Percentiles rank a stretch among this genome's conserved stretches.
These are phyloP conservation scores for Cryphonectria parasitica DNA, from an alignment of 2,329 filamentous ascomycete species.

Conservation along the genomic window DNA sequence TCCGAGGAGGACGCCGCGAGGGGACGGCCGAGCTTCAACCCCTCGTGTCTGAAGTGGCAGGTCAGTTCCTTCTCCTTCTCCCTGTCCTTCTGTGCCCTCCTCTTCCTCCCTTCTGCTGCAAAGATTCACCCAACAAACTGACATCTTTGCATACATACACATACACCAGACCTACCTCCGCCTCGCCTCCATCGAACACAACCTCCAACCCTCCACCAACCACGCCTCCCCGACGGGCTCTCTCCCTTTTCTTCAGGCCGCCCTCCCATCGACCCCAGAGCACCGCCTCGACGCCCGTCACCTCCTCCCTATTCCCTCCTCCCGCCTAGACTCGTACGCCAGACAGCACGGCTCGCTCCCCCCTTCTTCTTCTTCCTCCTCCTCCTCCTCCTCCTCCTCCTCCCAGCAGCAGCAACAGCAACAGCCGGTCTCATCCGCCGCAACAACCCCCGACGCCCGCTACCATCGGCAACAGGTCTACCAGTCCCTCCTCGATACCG, in stretches of 20 bases:
- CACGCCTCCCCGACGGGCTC: slow-evolving; percentile 88
- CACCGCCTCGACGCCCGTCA: slow-evolving; percentile 43
- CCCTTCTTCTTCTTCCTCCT: slow-evolving; percentile 1
- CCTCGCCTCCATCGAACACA: slow-evolving; percentile 72
- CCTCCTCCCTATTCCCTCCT: slow-evolving; percentile 30
- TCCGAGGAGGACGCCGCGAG: slow-evolving; percentile 62
- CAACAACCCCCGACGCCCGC: slow-evolving; percentile 47
- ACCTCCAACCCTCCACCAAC: slow-evolving; percentile 76
- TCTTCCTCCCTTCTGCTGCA: slow-evolving; percentile 6
- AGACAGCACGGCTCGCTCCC: slow-evolving; percentile 19
- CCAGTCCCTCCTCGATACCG: slow-evolving; percentile 73
- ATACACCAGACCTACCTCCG: slow-evolving; percentile 73
- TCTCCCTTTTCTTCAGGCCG: slow-evolving; percentile 83
- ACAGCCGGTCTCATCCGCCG: too few species aligned
- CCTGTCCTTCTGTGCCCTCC: slow-evolving; percentile 7
- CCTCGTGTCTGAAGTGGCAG: slow-evolving; percentile 95
- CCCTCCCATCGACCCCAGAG: slow-evolving; percentile 4
- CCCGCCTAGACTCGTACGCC: slow-evolving; percentile 26
- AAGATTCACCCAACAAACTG: neutral
- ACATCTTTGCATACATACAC: neutral
- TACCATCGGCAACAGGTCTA: slow-evolving; percentile 70
- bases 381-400: too few species aligned
- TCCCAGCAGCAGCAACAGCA: too few species aligned
- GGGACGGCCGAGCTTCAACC: slow-evolving; percentile 81
- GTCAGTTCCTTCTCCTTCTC: slow-evolving; percentile 47